A percentile compares a stretch with the other conserved stretches of the same genome.
These are phyloP conservation scores for Nitzschia sp. DNA, from an alignment of 108 stramenopile genomes.

Conservation along the genomic window DNA sequence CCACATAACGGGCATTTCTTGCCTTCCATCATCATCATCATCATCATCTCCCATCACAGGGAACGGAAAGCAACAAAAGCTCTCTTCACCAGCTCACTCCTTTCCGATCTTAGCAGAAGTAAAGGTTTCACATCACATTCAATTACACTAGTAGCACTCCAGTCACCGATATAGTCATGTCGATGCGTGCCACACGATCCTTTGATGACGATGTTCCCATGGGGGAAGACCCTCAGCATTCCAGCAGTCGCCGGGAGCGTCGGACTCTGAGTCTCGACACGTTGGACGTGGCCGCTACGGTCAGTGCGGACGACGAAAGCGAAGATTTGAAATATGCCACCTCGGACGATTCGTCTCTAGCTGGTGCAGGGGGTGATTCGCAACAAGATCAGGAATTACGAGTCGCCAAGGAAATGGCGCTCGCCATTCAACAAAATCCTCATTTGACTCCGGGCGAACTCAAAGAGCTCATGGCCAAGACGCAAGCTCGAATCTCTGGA, in stretches of 20 bases:
- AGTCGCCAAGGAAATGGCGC: slow-evolving; percentile 66
- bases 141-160: no score
- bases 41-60: no score
- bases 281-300: neutral
- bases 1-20: no score
- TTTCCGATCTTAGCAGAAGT: no score
- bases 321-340: neutral
- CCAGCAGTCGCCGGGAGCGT: neutral
- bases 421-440: slow-evolving; percentile 68
- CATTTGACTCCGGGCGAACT: slow-evolving; percentile 66
- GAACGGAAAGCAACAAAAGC: no score
- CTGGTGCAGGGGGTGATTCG: no score
- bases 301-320: neutral
- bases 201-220: slow-evolving; percentile 8
- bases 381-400: slow-evolving; percentile 56
- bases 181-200: neutral
- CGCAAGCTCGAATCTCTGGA: neutral
- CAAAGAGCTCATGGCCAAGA: slow-evolving; percentile 29
- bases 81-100: no score
- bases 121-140: no score
- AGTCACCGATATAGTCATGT: neutral
- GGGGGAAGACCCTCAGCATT: neutral
- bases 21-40: no score
- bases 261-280: slow-evolving; percentile 5
- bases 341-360: neutral